phyloP scores from a whole-genome alignment of 83 land plant genomes.

The Thuja plicata region DNA sequence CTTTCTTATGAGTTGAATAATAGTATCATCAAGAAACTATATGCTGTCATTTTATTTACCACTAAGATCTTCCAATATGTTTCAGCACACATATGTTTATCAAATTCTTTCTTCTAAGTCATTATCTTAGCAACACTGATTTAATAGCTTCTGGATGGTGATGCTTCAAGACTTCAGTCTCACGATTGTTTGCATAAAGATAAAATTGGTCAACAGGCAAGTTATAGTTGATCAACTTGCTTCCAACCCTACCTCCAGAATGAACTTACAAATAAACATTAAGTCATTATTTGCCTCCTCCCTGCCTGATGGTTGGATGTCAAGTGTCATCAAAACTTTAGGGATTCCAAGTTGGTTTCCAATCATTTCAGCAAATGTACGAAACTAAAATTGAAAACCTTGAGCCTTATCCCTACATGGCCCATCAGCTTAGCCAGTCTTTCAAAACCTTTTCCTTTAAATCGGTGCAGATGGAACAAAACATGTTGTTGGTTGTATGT shows the following conservation, averaged over 20 bases:
- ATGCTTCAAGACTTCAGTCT: background rate
- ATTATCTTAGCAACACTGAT: background rate
- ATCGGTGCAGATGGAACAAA: background rate
- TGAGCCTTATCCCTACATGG: background rate
- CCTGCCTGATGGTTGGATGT: background rate
- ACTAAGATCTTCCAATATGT: background rate
- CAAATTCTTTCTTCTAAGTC: background rate
- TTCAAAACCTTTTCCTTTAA: background rate
- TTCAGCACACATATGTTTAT: background rate
- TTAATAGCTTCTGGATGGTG: background rate
- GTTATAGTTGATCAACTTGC: background rate
- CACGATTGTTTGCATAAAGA: background rate
- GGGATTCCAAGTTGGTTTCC: background rate
- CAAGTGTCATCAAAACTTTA: background rate
- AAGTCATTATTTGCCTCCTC: background rate
- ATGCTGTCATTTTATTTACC: background rate
- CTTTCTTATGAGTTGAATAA: background rate
- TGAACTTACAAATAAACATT: no score
- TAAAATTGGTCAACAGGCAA: background rate
- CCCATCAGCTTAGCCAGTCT: background rate
- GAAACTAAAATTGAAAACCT: background rate
- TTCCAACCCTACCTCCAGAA: no score
- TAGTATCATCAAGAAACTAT: no score
- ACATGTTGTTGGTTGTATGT: background rate
- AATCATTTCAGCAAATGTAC: background rate